phyloP scores from a whole-genome alignment of 1,284 basidiomycete species.

The Athelia sp. region DNA sequence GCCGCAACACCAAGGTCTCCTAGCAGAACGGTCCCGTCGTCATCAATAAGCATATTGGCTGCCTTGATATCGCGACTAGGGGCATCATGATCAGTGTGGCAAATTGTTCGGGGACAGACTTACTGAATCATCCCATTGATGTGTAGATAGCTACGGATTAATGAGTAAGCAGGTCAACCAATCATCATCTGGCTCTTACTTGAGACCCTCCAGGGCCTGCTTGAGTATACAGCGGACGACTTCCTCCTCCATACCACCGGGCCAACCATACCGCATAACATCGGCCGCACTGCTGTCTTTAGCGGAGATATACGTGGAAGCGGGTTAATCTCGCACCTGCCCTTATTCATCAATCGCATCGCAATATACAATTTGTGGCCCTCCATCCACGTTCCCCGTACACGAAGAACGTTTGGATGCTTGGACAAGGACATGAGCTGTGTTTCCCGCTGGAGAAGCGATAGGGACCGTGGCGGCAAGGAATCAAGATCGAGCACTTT shows the following conservation, averaged over 20 bases:
- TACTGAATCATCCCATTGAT: conserved; percentile 82
- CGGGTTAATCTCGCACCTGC: conserved; percentile 21
- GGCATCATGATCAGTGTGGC: too few species aligned
- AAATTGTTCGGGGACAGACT: too few species aligned
- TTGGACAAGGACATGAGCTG: conserved; percentile 92
- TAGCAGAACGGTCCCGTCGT: conserved; percentile 83
- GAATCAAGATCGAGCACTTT: conserved; percentile 87
- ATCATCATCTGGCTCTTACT: too few species aligned
- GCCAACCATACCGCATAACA: conserved; percentile 80
- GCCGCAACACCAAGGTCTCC: conserved; percentile 88
- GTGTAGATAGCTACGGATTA: conserved; percentile 65
- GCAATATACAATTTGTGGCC: conserved; percentile 85
- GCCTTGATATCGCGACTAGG: conserved; percentile 75
- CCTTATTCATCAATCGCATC: conserved; percentile 84
- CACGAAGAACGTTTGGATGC: conserved; percentile 86
- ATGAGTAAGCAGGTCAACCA: conserved; percentile 1
- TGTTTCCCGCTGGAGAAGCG: conserved; percentile 77
- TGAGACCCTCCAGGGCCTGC: conserved; percentile 80
- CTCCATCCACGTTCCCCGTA: conserved; percentile 84
- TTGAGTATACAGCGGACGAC: conserved; percentile 80
- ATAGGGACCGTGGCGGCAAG: conserved; percentile 61
- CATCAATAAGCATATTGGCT: conserved; percentile 83
- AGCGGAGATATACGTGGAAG: not conserved
- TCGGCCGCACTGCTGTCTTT: conserved; percentile 63
- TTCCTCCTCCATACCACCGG: conserved; percentile 83